A percentile compares a stretch with the other conserved stretches of the same genome.
Evolutionary conservation across 2,329 filamentous ascomycete genomes (phyloP).

Genomic region (Tolypocladium nubicola): DNA sequence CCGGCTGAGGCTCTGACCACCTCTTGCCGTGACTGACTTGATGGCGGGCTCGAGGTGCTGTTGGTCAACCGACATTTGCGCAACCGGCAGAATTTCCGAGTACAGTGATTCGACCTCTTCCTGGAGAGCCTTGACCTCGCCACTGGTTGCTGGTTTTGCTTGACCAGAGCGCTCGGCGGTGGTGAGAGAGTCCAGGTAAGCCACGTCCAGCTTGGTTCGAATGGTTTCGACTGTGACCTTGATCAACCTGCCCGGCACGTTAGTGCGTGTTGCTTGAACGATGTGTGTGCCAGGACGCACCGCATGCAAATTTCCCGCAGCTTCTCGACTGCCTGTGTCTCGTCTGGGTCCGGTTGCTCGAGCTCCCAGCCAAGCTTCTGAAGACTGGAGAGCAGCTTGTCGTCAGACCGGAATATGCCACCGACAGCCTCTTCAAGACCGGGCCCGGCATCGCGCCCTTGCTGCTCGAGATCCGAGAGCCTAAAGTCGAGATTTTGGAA

Average conservation of each 20-base stretch:
- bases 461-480: conserved; percentile 38
- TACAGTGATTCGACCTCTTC: conserved; percentile 60
- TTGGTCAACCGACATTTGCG: conserved; percentile 61
- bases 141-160: conserved; percentile 14
- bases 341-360: conserved; percentile 38
- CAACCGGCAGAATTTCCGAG: conserved; percentile 57
- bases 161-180: conserved; percentile 16
- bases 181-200: conserved; percentile 38
- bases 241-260: conserved; percentile 31
- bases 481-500: conserved; percentile 35
- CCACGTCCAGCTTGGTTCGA: conserved; percentile 42
- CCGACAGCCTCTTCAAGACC: conserved; percentile 38
- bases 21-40: conserved; percentile 29
- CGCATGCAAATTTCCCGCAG: conserved; percentile 49
- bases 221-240: conserved; percentile 46
- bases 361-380: conserved; percentile 57
- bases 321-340: conserved; percentile 41
- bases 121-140: conserved; percentile 41
- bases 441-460: conserved; percentile 32
- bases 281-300: conserved; percentile 14
- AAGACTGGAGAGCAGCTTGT: conserved; percentile 53
- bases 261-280: not conserved
- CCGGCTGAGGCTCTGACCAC: conserved; percentile 30
- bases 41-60: conserved; percentile 54
- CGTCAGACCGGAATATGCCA: conserved; percentile 46